These are phyloP conservation scores for Taphrina flavorubra DNA, from an alignment of 1,139 yeast species.

Conservation along the genomic window DNA sequence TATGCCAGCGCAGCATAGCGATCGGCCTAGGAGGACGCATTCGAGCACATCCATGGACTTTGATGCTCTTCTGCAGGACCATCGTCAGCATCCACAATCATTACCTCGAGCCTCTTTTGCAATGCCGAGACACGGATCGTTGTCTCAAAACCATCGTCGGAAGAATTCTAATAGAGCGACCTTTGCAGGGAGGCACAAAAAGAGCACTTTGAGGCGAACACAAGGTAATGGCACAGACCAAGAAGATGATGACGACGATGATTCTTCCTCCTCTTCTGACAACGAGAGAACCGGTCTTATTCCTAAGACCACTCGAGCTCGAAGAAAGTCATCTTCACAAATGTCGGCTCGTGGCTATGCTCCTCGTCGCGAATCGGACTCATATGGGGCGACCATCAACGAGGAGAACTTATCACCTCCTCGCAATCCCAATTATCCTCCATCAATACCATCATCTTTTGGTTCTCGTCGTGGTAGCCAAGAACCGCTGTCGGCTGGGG, in stretches of 20 bases:
- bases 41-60: constrained; percentile 31
- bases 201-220: constrained; percentile 19
- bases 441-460: constrained; percentile 38
- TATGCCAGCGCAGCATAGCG: constrained; percentile 23
- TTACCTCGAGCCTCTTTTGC: constrained; percentile 32
- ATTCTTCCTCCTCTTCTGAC: constrained; percentile 19
- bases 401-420: constrained; percentile 14
- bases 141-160: constrained; percentile 24
- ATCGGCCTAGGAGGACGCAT: constrained; percentile 21
- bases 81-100: constrained; percentile 32
- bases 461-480: constrained; percentile 32
- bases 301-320: constrained; percentile 9
- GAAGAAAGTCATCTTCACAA: constrained; percentile 38
- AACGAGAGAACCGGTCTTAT: constrained; percentile 35
- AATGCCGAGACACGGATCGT: constrained; percentile 24
- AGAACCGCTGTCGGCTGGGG: constrained; percentile 2
- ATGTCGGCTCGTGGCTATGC: constrained; percentile 22
- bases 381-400: constrained; percentile 25
- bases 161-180: constrained; percentile 11
- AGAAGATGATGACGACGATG: constrained; percentile 11
- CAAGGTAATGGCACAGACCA: constrained; percentile 1
- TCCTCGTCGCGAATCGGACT: constrained; percentile 25
- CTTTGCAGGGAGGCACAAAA: constrained; percentile 8
- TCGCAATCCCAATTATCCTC: constrained; percentile 36
- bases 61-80: constrained; percentile 37